These are phyloP conservation scores for Stramenopiles sp. DNA, from an alignment of 352 stramenopile species.

Conservation along the genomic window DNA sequence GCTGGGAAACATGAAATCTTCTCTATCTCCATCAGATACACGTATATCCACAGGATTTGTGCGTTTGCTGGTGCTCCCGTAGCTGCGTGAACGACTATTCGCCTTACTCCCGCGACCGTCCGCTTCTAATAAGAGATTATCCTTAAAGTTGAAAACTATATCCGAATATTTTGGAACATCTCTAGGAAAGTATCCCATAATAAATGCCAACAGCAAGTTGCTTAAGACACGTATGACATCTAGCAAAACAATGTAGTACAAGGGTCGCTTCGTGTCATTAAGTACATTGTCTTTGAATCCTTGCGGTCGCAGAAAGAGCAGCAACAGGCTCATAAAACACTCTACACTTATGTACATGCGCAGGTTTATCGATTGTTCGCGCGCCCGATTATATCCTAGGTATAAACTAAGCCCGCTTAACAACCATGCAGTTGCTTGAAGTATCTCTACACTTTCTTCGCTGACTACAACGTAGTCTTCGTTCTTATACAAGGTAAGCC, in stretches of 20 bases:
- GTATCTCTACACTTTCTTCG: neutral
- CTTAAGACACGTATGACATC: neutral
- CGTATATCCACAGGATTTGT: neutral
- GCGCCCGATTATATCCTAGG: slow-evolving; percentile 1
- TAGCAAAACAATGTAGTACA: slow-evolving; percentile 7
- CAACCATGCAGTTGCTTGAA: slow-evolving; percentile 2
- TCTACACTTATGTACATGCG: neutral
- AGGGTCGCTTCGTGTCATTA: neutral
- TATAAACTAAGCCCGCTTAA: neutral
- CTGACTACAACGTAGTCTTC: slow-evolving; percentile 6
- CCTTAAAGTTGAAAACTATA: neutral
- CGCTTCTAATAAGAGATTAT: neutral
- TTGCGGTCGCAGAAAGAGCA: neutral
- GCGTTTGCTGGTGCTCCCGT: neutral
- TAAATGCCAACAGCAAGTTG: slow-evolving; percentile 5
- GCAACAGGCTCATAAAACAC: neutral
- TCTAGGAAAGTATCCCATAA: neutral
- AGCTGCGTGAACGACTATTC: neutral
- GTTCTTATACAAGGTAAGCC: neutral
- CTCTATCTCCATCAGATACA: neutral
- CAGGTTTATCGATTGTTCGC: neutral
- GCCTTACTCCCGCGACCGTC: neutral
- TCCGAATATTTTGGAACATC: slow-evolving; percentile 4
- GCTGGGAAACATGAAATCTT: neutral
- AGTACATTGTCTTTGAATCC: neutral